Evolutionary conservation across 1,139 yeast species (phyloP).

Genomic region (Diutina rugosa): DNA sequence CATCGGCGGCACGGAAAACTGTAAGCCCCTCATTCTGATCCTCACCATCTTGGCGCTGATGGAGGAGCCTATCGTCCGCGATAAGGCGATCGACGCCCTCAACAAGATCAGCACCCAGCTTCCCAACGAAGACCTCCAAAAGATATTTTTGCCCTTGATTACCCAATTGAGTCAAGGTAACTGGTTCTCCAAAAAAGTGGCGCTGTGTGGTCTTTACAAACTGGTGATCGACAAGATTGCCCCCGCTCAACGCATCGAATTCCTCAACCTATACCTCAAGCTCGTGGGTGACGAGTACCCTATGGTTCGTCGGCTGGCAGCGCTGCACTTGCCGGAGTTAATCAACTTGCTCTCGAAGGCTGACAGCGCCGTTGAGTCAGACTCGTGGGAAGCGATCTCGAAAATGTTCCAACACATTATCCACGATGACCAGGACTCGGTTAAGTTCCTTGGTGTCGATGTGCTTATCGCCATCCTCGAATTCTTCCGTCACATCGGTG

Average conservation of each 20-base stretch:
- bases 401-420: constrained; percentile 74
- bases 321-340: constrained; percentile 64
- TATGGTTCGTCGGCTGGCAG: constrained; percentile 95
- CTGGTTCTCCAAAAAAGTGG: constrained; percentile 92
- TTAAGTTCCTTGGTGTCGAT: constrained; percentile 80
- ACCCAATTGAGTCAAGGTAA: constrained; percentile 73
- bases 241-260: constrained; percentile 40
- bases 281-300: constrained; percentile 89
- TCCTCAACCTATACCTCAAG: constrained; percentile 55
- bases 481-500: constrained; percentile 46
- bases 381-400: constrained; percentile 64
- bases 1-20: constrained; percentile 73
- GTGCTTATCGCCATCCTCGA: constrained; percentile 63
- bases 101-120: constrained; percentile 58
- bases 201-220: constrained; percentile 82
- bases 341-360: constrained; percentile 29
- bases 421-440: constrained; percentile 89
- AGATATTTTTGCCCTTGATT: constrained; percentile 62
- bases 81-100: constrained; percentile 82
- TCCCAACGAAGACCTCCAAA: constrained; percentile 52
- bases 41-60: constrained; percentile 80
- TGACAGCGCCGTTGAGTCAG: constrained; percentile 14
- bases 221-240: constrained; percentile 53
- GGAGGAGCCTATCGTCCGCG: constrained; percentile 97
- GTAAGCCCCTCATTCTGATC: constrained; percentile 71